Percentiles rank a stretch among this genome's conserved stretches.
phyloP scores from a whole-genome alignment of 352 stramenopile species.

The Pythium grandisporangium region DNA sequence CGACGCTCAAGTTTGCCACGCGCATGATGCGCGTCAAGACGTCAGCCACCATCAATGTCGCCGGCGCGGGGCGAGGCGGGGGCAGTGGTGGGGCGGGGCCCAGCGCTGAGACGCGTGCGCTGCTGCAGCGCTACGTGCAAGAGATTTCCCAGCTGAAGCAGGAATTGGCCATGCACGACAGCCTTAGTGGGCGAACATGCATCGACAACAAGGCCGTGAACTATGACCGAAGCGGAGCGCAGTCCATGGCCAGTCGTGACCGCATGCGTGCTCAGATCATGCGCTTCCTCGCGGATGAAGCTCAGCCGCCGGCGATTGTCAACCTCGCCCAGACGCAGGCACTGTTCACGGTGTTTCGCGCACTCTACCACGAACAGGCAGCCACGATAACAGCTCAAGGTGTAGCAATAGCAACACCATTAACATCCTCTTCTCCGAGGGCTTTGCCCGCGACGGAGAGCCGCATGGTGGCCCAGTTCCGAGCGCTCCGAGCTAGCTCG shows the following conservation, averaged over 20 bases:
- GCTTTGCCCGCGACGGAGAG: conserved; percentile 15
- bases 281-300: conserved; percentile 25
- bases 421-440: no score
- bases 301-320: conserved; percentile 15
- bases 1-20: conserved; percentile 89
- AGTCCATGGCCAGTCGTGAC: conserved; percentile 5
- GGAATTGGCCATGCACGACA: conserved; percentile 58
- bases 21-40: conserved; percentile 84
- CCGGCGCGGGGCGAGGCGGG: conserved; percentile 2
- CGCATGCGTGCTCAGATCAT: conserved; percentile 15
- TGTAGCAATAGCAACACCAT: no score
- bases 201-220: no score
- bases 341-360: conserved; percentile 34
- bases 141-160: conserved; percentile 47
- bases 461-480: conserved; percentile 45
- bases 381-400: no score
- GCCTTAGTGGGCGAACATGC: conserved; percentile 33
- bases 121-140: conserved; percentile 19
- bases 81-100: conserved; percentile 7
- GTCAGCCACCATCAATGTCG: conserved; percentile 58
- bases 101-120: conserved; percentile 8
- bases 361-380: conserved; percentile 22
- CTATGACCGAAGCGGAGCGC: conserved; percentile 16
- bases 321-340: conserved; percentile 38
- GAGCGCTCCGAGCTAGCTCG: conserved; percentile 21